Conservation (phyloP, 1,284 basidiomycete species). For the Lignosus rhinocerotis region DNA sequence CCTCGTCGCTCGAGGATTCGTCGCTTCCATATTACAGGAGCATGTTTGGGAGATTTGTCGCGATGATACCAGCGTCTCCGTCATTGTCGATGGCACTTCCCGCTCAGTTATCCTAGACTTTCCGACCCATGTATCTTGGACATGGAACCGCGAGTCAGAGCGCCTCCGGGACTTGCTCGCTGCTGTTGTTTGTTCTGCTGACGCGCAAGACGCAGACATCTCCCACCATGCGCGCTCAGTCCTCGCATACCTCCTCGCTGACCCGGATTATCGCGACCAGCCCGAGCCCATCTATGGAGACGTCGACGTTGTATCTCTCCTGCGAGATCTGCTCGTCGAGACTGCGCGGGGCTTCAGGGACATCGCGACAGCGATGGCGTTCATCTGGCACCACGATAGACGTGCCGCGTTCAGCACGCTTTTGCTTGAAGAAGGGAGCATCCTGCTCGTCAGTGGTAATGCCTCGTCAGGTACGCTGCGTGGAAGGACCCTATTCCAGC, state of each 20-base stretch:
- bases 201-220: background rate
- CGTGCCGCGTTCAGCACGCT: slow-evolving; percentile 15
- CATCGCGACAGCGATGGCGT: slow-evolving; percentile 13
- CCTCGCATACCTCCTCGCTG: slow-evolving; percentile 14
- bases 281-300: slow-evolving; percentile 10
- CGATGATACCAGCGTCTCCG: background rate
- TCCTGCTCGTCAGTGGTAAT: slow-evolving; percentile 19
- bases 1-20: slow-evolving; percentile 11
- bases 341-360: background rate
- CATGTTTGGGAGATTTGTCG: slow-evolving; percentile 3
- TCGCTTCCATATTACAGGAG: slow-evolving; percentile 1
- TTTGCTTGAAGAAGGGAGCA: slow-evolving; percentile 9
- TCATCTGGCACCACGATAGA: slow-evolving; percentile 6
- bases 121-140: background rate
- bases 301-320: background rate
- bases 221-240: slow-evolving; percentile 10
- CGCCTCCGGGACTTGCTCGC: background rate
- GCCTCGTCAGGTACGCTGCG: background rate
- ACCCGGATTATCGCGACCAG: slow-evolving; percentile 11
- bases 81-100: background rate
- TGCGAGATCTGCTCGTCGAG: background rate
- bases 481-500: slow-evolving; percentile 14
- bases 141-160: background rate
- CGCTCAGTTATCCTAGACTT: background rate
- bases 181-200: background rate